Evolutionary conservation across 2,329 filamentous ascomycete species (phyloP), one percentile per base, ranked within the genome.

Genomic region (Hypoxylon sp.): DNA sequence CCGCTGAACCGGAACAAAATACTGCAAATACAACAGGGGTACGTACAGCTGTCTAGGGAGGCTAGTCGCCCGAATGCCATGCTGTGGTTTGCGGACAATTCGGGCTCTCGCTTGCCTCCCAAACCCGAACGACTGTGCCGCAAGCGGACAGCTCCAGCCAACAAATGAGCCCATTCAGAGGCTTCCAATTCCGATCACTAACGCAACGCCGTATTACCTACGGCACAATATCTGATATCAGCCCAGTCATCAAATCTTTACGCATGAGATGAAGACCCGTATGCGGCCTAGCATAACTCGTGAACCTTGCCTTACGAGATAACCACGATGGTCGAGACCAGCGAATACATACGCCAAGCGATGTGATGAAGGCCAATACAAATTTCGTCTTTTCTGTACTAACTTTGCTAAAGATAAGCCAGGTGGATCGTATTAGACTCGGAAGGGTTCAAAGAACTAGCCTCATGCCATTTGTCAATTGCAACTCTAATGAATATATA

Each of bases 111-210:
- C 7, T 19, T 8, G 16, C 11, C 27, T n/a, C 34, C 9, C 14
- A 60, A 55, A 53, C 27, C 48, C 51, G 53, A 58, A 51, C 50
- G 43, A 57, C 32, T 41, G 60, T 43, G 64, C 64, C 60, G 61
- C 64, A 67, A 59, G 11, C 46, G 43, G 63, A 53, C 60, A 56
- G 37, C 30, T 25, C 51, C 16, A 45, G 12, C 43, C 16, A 61
- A 37, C 41, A 47, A 32, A 47, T 53, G 32, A 39, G 50, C 37
- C 50, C 25, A 27, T 19, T 37, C 23, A 30, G 2, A 51, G 29
- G 29, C 37, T 16, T 46, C n/a, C n/a, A n/a, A 54, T 47, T 61
- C 47, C 57, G n/a, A n/a, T n/a, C n/a, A 54, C 41, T 21, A 53
- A 27, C 41, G 30, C 29, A 34, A 37, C 30, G 29, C 32, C 45